Conservation (phyloP, 2,329 filamentous ascomycete species). For the Exophiala mesophila region DNA sequence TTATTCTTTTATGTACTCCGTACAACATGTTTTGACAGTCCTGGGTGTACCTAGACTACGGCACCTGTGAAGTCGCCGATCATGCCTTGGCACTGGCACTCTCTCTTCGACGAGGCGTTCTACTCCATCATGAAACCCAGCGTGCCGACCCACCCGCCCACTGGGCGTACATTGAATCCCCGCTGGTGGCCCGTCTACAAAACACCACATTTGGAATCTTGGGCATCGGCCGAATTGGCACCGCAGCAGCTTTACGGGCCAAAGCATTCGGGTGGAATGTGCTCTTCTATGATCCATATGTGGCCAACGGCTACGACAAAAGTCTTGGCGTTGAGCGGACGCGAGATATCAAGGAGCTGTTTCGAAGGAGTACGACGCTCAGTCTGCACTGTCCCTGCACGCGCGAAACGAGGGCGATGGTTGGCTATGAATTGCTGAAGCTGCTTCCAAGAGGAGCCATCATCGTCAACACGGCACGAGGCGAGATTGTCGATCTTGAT, state of each 20-base stretch:
- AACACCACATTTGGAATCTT: conserved; percentile 56
- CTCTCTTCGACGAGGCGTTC: conserved; percentile 21
- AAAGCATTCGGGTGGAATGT: conserved; percentile 61
- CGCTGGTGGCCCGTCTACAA: conserved; percentile 21
- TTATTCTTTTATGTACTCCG: too few relatives aligned
- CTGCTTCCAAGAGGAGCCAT: conserved; percentile 57
- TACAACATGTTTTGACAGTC: too few relatives aligned
- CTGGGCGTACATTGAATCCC: conserved; percentile 23
- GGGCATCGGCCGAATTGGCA: conserved; percentile 61
- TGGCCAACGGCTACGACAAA: conserved; percentile 44
- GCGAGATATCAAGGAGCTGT: conserved; percentile 46
- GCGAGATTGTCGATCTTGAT: conserved; percentile 57
- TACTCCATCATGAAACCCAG: conserved; percentile 23
- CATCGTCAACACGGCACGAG: conserved; percentile 65
- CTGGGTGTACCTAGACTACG: conserved; percentile 16
- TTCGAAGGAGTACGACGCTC: conserved; percentile 56
- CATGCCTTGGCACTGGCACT: conserved; percentile 22
- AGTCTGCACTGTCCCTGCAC: conserved; percentile 64
- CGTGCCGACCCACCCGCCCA: conserved; percentile 11
- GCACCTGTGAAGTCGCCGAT: conserved; percentile 25
- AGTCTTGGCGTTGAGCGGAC: conserved; percentile 42
- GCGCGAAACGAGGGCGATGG: conserved; percentile 55
- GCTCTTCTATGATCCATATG: conserved; percentile 57
- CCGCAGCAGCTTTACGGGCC: conserved; percentile 58
- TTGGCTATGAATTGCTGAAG: conserved; percentile 50